Conservation (phyloP, 371 early-diverging fungal genomes). For the Mucor mucedo region DNA sequence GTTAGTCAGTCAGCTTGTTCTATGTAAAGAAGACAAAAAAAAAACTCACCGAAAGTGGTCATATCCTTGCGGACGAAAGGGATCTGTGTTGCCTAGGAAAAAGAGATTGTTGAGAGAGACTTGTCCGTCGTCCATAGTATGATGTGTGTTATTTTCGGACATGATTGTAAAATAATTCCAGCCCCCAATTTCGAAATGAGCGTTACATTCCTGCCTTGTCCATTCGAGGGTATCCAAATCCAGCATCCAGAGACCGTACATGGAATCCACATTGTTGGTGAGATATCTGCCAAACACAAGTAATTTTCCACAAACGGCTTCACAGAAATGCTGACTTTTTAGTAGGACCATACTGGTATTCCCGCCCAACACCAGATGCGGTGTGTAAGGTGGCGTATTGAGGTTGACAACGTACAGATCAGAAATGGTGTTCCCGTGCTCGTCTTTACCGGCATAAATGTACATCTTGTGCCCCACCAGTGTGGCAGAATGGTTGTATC, state of each 20-base stretch:
- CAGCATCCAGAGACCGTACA: conserved; percentile 69
- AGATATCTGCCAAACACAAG: conserved; percentile 63
- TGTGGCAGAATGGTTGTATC: conserved; percentile 68
- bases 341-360: conserved; percentile 57
- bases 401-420: conserved; percentile 66
- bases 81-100: conserved; percentile 63
- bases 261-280: conserved; percentile 18
- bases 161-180: conserved; percentile 72
- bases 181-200: conserved; percentile 57
- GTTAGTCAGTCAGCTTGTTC: too few species aligned
- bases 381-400: conserved; percentile 46
- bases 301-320: conserved; percentile 64
- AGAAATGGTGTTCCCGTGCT: conserved; percentile 62
- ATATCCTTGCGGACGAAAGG: conserved; percentile 61
- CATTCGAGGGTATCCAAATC: conserved; percentile 67
- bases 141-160: conserved; percentile 18
- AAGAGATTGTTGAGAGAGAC: conserved; percentile 32
- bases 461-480: conserved; percentile 62
- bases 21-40: not conserved
- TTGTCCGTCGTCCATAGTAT: too few species aligned
- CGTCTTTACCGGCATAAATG: conserved; percentile 67
- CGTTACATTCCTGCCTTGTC: conserved; percentile 62
- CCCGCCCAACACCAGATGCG: conserved; percentile 49
- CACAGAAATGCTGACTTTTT: conserved; percentile 71
- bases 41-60: conserved; percentile 58